These are phyloP conservation scores for Balakata baccata DNA, from an alignment of 345 rosid species.

Conservation along the genomic window DNA sequence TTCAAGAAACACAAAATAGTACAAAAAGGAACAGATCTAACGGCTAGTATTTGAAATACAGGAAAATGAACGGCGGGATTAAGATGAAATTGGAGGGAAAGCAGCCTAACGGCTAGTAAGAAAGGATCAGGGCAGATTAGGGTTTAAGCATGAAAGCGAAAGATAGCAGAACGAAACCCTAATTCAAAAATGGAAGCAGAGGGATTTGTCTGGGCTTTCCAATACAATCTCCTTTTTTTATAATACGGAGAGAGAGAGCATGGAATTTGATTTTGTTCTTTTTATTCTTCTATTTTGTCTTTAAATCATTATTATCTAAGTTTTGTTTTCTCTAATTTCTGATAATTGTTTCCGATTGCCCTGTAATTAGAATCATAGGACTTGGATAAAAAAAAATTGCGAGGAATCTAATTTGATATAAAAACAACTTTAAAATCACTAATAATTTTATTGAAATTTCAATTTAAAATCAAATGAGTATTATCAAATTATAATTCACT, in stretches of 20 bases:
- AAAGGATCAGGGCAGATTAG: constrained; percentile 33
- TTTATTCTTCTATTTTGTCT: neutral
- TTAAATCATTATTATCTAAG: neutral
- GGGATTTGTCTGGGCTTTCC: constrained; percentile 31
- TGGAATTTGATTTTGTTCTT: constrained; percentile 14
- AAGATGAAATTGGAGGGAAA: constrained; percentile 69
- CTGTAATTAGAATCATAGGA: no score
- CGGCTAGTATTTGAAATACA: constrained; percentile 41
- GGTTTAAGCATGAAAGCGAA: constrained; percentile 21
- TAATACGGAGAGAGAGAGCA: neutral
- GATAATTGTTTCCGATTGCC: no score
- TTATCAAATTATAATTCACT: no score
- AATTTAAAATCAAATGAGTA: no score
- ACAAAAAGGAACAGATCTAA: constrained; percentile 38
- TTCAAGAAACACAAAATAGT: neutral
- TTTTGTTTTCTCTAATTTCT: no score
- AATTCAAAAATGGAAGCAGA: constrained; percentile 32
- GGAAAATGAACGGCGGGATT: constrained; percentile 24
- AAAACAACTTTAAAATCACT: no score
- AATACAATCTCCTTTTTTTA: no score
- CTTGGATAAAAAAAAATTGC: no score
- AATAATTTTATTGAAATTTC: no score
- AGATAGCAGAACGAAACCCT: constrained; percentile 46
- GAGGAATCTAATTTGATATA: no score
- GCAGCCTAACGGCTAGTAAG: constrained; percentile 42